A percentile compares a stretch with the other conserved stretches of the same genome.
Conservation (phyloP, 2,329 filamentous ascomycete species). For the Monilinia laxa region DNA sequence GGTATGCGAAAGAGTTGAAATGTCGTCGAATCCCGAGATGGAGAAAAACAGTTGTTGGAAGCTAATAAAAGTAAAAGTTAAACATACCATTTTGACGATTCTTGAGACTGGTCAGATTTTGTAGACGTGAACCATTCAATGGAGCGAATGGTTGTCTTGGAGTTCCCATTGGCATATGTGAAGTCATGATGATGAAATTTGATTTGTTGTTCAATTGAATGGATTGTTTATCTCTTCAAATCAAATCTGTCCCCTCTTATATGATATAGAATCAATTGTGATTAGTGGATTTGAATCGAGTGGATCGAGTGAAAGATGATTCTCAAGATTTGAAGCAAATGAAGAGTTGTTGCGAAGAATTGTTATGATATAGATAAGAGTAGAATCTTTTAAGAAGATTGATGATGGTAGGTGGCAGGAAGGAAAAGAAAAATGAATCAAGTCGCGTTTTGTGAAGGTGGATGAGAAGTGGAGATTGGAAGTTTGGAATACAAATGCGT, state of each 20-base stretch:
- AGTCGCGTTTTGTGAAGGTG: conserved; percentile 15
- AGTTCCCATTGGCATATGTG: conserved; percentile 34
- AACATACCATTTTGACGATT: conserved; percentile 70
- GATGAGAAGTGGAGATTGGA: conserved; percentile 5
- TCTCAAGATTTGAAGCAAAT: neutral
- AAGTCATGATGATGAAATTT: conserved; percentile 31
- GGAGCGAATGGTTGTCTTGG: conserved; percentile 71
- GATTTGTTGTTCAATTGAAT: neutral
- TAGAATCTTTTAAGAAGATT: conserved; percentile 5
- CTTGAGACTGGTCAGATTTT: conserved; percentile 71
- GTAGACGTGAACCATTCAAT: conserved; percentile 66
- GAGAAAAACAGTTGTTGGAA: too few relatives aligned
- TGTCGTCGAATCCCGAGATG: neutral
- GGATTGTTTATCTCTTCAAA: conserved; percentile 4
- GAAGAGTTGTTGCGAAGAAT: too few relatives aligned
- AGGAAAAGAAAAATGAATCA: conserved; percentile 7
- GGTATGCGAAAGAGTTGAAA: neutral
- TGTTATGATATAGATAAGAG: too few relatives aligned
- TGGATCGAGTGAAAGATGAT: neutral
- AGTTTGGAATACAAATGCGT: neutral
- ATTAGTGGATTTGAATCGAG: neutral
- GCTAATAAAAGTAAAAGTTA: neutral
- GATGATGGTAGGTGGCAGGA: neutral
- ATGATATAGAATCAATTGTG: neutral
- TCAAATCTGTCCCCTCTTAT: neutral